Conservation (phyloP, 192 early-diverging fungal genomes). For the Entophlyctis helioformis region DNA sequence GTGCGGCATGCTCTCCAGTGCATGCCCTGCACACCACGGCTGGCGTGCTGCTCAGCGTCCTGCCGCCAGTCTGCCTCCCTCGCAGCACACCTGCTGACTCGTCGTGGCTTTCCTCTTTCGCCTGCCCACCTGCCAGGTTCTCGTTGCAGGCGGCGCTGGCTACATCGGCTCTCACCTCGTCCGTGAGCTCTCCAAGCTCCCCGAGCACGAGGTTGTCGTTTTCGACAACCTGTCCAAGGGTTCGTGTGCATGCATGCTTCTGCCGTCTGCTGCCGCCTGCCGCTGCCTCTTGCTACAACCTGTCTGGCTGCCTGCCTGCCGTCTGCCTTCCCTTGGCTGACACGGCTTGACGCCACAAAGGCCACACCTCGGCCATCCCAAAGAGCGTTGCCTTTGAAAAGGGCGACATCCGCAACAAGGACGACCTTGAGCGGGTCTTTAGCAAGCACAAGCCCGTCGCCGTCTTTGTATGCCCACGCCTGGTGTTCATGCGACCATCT, state of each 20-base stretch:
- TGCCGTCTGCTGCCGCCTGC: constrained; percentile 44
- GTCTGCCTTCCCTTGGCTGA: background rate
- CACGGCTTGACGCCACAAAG: constrained; percentile 8
- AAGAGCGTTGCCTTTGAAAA: constrained; percentile 51
- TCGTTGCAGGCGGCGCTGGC: constrained; percentile 49
- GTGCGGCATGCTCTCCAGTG: too few relatives aligned
- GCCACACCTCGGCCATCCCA: constrained; percentile 33
- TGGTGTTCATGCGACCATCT: constrained; percentile 1
- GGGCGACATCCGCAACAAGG: constrained; percentile 65
- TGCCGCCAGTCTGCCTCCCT: too few relatives aligned
- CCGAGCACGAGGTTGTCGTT: constrained; percentile 68
- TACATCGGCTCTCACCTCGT: constrained; percentile 95
- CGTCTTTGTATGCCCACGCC: constrained; percentile 18
- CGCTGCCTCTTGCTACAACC: constrained; percentile 37
- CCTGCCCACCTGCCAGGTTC: too few relatives aligned
- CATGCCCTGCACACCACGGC: too few relatives aligned
- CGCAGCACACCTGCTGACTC: too few relatives aligned
- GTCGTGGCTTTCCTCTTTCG: too few relatives aligned
- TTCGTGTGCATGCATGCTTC: constrained; percentile 7
- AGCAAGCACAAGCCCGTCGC: constrained; percentile 43
- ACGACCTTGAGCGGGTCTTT: constrained; percentile 59
- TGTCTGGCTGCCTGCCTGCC: constrained; percentile 22
- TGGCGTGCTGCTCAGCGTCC: too few relatives aligned
- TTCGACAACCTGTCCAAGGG: constrained; percentile 79
- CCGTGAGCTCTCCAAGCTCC: constrained; percentile 55